Base-by-base conservation (phyloP, 2,329 filamentous ascomycete genomes). In the Madurella mycetomatis region DNA sequence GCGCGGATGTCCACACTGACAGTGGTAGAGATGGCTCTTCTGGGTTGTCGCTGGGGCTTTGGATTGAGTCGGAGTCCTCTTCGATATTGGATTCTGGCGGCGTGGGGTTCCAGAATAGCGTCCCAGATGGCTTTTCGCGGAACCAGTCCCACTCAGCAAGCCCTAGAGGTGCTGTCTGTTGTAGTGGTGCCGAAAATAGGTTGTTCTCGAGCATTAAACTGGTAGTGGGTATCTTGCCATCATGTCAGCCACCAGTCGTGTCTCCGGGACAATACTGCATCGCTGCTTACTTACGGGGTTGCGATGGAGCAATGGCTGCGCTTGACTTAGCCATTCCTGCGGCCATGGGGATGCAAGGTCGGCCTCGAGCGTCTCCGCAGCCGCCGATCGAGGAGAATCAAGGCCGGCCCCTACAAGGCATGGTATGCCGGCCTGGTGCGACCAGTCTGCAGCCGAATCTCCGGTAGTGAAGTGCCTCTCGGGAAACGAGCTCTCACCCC, bases 41-140 rank as follows among this genome's bases (percentile, higher is more conserved):
- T 9, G 42, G 32, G 42, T 54, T 55, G 51, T 60, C 58, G 39
- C 57, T 54, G 19, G 54, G 43, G 37, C 55, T 59, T 31, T 44
- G 56, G 31, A 56, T 57, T 9, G 57, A 62, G 34, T 63, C 61
- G 15, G 60, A 63, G 32, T 64, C 62, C 25, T 64, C 61, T 15
- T 63, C 61, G 37, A 49, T 32, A 17, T 51, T 57, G 48, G 55
- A 41, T 2, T 44, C 51, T 0, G 19, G 39, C 2, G 50, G 53
- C 15, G 53, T 12, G 16, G 52, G 39, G 9, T 52, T 47, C 61
- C 61, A 61, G 37, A 50, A 51, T 40, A 55, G 43, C 12, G 41
- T 41, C 11, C 43, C 47, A 5, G 49, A 45, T 4, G 51, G 42
- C 16, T 51, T 53, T 25, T 47, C 45, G 17, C 46, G 53, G 39